A percentile compares a stretch with the other conserved stretches of the same genome.
phyloP scores from a whole-genome alignment of 2,329 filamentous ascomycete genomes.

The Trichoderma citrinoviride region DNA sequence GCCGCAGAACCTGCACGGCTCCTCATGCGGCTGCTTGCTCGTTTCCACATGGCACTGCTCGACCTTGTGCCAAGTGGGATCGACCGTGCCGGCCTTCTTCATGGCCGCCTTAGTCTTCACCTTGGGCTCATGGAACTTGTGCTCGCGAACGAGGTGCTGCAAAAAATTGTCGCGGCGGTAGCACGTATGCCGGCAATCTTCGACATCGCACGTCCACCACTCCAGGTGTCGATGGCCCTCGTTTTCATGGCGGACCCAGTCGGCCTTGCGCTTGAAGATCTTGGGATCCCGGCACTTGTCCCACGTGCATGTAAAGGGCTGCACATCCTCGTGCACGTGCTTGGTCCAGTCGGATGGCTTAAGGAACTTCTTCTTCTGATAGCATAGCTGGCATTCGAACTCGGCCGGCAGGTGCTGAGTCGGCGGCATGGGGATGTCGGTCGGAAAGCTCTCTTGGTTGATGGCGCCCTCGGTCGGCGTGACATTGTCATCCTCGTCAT shows the following conservation, averaged over 20 bases:
- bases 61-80: slow-evolving; percentile 73
- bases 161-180: slow-evolving; percentile 90
- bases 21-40: slow-evolving; percentile 61
- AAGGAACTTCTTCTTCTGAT: slow-evolving; percentile 76
- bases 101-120: slow-evolving; percentile 69
- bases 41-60: slow-evolving; percentile 75
- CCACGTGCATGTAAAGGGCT: slow-evolving; percentile 92
- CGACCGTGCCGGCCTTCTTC: slow-evolving; percentile 55
- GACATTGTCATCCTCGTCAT: slow-evolving; percentile 59
- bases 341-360: slow-evolving; percentile 98
- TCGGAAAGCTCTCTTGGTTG: slow-evolving; percentile 71
- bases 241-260: slow-evolving; percentile 94
- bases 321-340: slow-evolving; percentile 89
- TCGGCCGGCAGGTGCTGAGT: slow-evolving; percentile 74
- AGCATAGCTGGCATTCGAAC: slow-evolving; percentile 88
- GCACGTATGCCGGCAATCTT: slow-evolving; percentile 78
- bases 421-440: slow-evolving; percentile 78
- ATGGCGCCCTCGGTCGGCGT: slow-evolving; percentile 68
- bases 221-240: slow-evolving; percentile 86
- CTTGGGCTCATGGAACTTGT: slow-evolving; percentile 81
- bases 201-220: slow-evolving; percentile 83
- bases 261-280: slow-evolving; percentile 91
- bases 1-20: slow-evolving; percentile 84
- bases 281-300: slow-evolving; percentile 78
- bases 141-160: slow-evolving; percentile 87